Evolutionary conservation across 371 early-diverging fungal genomes (phyloP), one percentile per base, ranked within the genome.

Genomic region (Rhizopus delemar): DNA sequence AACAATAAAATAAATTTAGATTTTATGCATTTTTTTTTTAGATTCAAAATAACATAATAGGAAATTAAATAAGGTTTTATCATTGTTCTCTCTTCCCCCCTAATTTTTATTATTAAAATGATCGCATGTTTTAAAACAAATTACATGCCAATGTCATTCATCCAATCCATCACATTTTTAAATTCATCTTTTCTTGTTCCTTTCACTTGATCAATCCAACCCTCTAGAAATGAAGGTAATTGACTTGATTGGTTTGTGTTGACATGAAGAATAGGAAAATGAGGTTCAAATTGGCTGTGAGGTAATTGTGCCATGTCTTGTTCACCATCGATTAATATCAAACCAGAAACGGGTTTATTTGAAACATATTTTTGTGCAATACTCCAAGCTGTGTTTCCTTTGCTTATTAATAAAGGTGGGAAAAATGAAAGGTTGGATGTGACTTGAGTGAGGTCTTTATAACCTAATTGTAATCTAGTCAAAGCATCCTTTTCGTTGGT

Each of bases 281-380:
- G 57, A n/a, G 78, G 78, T 33, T 77, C 78, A 54, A 74, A 77
- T 62, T 68, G 65, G 33, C 51, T 60, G n/a, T 39, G 46, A 36
- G 62, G 68, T 31, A 49, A 32, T 13, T 12, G 2, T 4, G 22
- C 34, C 48, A 62, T 53, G 16, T 65, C 28, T 0, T 43, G 5
- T 3, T 32, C 1, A 8, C 50, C 29, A 2, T 60, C 52, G 0
- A 72, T 43, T 54, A 77, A 49, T 0, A 72, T 61, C 12, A 74
- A 43, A 5, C 69, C 78, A 48, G 78, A 73, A 1, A 69, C 73
- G 2, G 78, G 78, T n/a, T 77, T 58, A 33, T 74, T 74, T 32
- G 71, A 65, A 0, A 77, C 75, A 50, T 61, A 77, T 28, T 74
- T 74, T 61, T 74, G 67, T 31, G 67, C 63, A 8, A 73, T 51